phyloP scores from a whole-genome alignment of 2,329 filamentous ascomycete genomes.

The Lomentospora prolificans region DNA sequence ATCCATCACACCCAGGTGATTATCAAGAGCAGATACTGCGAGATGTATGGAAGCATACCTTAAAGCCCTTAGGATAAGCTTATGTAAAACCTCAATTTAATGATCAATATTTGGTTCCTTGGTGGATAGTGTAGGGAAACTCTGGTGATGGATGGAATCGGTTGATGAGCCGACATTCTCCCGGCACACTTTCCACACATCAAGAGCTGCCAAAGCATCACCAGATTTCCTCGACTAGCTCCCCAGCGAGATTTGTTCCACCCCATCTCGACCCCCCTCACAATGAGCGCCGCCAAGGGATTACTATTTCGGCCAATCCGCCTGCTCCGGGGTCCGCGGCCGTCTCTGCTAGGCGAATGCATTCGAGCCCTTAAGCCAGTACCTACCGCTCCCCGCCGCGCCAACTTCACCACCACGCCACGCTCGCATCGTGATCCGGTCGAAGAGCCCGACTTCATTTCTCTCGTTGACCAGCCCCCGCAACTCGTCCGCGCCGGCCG shows the following conservation, averaged over 20 bases:
- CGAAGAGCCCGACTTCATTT: conserved; percentile 72
- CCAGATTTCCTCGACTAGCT: not conserved
- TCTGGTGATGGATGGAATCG: not conserved
- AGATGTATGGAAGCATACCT: too few relatives aligned
- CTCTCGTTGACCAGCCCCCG: conserved; percentile 73
- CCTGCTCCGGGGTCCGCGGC: not conserved
- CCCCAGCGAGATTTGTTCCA: not conserved
- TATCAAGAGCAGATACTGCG: too few relatives aligned
- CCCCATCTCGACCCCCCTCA: not conserved
- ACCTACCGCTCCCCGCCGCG: not conserved
- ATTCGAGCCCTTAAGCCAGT: not conserved
- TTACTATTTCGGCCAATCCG: not conserved
- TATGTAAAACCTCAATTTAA: too few relatives aligned
- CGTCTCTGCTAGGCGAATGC: conserved; percentile 1
- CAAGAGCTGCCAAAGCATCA: not conserved
- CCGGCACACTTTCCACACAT: conserved; percentile 5
- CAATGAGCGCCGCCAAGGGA: conserved; percentile 3
- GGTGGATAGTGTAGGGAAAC: too few relatives aligned
- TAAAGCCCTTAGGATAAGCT: too few relatives aligned
- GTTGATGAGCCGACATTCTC: conserved; percentile 1
- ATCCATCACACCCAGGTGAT: too few relatives aligned
- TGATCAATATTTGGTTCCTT: too few relatives aligned
- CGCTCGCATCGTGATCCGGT: conserved; percentile 24
- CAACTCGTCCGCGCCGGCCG: conserved; percentile 66
- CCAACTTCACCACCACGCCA: conserved; percentile 6